Evolutionary conservation across 345 rosid genomes (phyloP), one percentile per base, ranked within the genome.

Genomic region (Pugionium cornutum): DNA sequence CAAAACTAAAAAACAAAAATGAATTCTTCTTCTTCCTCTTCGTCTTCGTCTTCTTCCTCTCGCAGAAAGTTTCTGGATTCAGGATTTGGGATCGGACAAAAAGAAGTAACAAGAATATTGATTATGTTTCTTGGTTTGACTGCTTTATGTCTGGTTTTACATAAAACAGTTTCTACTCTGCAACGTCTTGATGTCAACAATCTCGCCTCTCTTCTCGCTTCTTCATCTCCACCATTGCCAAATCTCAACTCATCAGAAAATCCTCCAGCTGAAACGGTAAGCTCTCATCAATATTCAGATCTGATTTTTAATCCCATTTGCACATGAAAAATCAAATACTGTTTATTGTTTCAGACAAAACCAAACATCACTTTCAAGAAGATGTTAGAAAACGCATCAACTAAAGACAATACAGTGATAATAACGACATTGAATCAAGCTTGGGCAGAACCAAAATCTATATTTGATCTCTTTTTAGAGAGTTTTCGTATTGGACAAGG

Each of bases 391-490:
- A 65, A 66, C 0, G 76, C 76, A 0, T 64, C 78, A 5, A 75
- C 7, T 8, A 53, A 67, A 67, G 48, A 79, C 70, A 86, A 60
- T 7, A 89, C 92, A 6, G 86, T 89, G 33, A 84, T 89, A 29
- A 9, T 89, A 53, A 86, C 90, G 10, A 82, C 92, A 30, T 3
- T 83, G 51, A 89, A 86, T 45, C 76, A 78, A 53, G 92, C 88
- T 45, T 89, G 92, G 96, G 82, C 87, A 9, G 79, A 80, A 50
- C 83, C 88, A n/a, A 70, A 62, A 7, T 84, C 96, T 1, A 11
- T 82, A 33, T 45, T 86, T 27, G 96, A 89, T 50, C 61, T 89
- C n/a, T 86, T 89, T 75, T 43, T 89, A 53, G 77, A 83, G 76
- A 83, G 92, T 73, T 86, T 86, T 60, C 57, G 61, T 26, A 62